phyloP scores from a whole-genome alignment of 805 yeast species.

The Priceomyces carsonii region DNA sequence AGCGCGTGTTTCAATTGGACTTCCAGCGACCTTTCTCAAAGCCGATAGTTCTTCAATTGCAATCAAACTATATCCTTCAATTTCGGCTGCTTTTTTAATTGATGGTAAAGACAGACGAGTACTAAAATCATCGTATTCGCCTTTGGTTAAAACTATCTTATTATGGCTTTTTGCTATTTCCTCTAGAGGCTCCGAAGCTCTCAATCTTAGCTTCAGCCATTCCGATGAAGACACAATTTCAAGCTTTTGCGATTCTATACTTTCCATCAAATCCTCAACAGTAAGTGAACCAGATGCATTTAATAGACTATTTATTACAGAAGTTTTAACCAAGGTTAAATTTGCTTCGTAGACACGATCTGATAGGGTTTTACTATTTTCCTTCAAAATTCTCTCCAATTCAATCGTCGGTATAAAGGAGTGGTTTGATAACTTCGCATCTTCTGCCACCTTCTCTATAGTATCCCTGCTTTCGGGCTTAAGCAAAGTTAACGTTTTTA shows the following conservation, averaged over 20 bases:
- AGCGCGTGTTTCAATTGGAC: no score
- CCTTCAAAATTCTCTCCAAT: slow-evolving; percentile 5
- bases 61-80: slow-evolving; percentile 8
- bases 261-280: slow-evolving; percentile 12
- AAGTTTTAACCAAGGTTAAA: slow-evolving; percentile 10
- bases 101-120: slow-evolving; percentile 7
- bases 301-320: slow-evolving; percentile 2
- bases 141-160: neutral
- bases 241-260: slow-evolving; percentile 17
- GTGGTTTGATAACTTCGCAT: slow-evolving; percentile 5
- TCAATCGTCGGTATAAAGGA: slow-evolving; percentile 6
- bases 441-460: slow-evolving; percentile 2
- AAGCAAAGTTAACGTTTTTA: slow-evolving; percentile 1
- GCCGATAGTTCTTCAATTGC: slow-evolving; percentile 2
- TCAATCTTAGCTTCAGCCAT: neutral
- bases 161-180: neutral
- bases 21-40: no score
- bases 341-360: slow-evolving; percentile 8
- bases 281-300: slow-evolving; percentile 1
- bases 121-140: slow-evolving; percentile 8
- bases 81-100: slow-evolving; percentile 7
- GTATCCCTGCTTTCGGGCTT: neutral
- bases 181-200: slow-evolving; percentile 1
- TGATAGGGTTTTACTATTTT: neutral
- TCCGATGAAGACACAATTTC: slow-evolving; percentile 13